Evolutionary conservation across 805 yeast species (phyloP), one percentile per base, ranked within the genome.

Genomic region (Metschnikowia cubensis): DNA sequence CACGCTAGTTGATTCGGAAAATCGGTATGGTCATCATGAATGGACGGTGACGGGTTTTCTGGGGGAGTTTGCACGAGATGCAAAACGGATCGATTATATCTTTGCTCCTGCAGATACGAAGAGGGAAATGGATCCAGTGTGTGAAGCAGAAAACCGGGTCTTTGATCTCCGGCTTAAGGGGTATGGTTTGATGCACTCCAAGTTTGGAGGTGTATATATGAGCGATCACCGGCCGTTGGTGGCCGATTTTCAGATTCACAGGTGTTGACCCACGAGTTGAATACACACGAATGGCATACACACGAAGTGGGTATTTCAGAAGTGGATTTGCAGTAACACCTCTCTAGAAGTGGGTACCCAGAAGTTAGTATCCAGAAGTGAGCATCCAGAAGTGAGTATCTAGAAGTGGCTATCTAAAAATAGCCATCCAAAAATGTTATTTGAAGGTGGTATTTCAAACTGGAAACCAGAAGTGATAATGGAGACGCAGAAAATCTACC

Each of bases 201-300:
- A 67, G 53, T 69, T 54, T 47, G 59, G 63, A 35, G 69, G 69
- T 4, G 49, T 49, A 0, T 68, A 68, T 52, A 62, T 68, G 63
- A 68, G 72, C 51, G 71, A 68, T 51, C 73, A 68, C 53, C 58
- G 73, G 29, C 73, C 73, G 3, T 45, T 68, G 41, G 66, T 68
- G 36, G 71, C 64, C 2, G 71, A 68, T 43, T 66, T 56, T 35
- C 13, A 25, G 21, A 11, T 59, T 1, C 36, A 41, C 25, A 31
- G 17, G 31, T 48, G 50, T 25, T 39, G 11, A 25, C n/a, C n/a
- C n/a, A n/a, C n/a, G n/a, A n/a, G n/a, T n/a, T n/a, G n/a, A 25
- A 10, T 25, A 25, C 5, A 11, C 29, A 25, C 21, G 21, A 25
- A 8, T 25, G 8, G 11, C 10, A n/a, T n/a, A n/a, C n/a, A n/a